Evolutionary conservation across 345 rosid species (phyloP).

Genomic region (Lepidium didymum): DNA sequence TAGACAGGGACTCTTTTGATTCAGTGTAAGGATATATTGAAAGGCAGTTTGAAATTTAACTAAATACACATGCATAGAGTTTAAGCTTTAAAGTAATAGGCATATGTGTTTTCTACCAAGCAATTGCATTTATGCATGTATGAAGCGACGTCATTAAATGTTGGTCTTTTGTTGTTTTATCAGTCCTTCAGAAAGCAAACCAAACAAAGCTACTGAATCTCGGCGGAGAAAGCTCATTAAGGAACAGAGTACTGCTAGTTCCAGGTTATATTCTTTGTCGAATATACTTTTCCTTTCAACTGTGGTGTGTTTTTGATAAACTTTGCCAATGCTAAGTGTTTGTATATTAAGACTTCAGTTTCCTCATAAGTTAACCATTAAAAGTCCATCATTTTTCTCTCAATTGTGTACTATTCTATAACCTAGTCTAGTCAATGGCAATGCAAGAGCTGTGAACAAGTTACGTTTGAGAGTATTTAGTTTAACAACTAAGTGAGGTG

Average conservation of each 20-base stretch:
- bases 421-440: background rate
- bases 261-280: constrained; percentile 42
- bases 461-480: background rate
- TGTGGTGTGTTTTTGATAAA: background rate
- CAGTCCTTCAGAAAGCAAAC: constrained; percentile 69
- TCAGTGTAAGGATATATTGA: constrained; percentile 20
- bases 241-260: constrained; percentile 66
- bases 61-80: background rate
- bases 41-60: background rate
- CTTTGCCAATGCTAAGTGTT: background rate
- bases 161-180: constrained; percentile 1
- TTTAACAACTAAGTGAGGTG: background rate
- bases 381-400: background rate
- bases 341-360: background rate
- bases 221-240: constrained; percentile 58
- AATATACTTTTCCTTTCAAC: background rate
- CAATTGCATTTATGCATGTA: background rate
- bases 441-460: background rate
- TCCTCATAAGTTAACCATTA: background rate
- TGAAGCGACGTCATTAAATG: background rate
- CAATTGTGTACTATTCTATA: background rate
- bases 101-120: background rate
- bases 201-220: constrained; percentile 53
- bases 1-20: constrained; percentile 51
- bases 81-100: background rate